phyloP scores from a whole-genome alignment of 2,329 filamentous ascomycete species.

The Magnaporthiopsis rhizophila region DNA sequence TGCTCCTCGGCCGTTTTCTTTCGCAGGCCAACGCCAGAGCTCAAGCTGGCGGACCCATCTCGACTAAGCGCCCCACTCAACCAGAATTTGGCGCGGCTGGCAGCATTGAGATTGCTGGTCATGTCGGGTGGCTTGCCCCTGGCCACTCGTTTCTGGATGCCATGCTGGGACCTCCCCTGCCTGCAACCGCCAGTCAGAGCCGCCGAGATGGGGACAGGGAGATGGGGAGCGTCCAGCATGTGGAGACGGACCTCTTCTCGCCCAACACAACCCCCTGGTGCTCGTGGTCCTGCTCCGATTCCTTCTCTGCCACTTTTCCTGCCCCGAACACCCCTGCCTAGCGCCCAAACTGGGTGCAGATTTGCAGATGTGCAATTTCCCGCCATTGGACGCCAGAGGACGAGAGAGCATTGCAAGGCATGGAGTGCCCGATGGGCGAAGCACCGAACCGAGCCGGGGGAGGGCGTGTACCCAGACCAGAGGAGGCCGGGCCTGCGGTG shows the following conservation, averaged over 20 bases:
- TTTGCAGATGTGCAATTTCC: conserved; percentile 15
- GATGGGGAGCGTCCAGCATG: conserved; percentile 11
- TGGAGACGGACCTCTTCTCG: not conserved
- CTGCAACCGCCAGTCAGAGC: not conserved
- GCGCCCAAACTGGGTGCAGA: conserved; percentile 8
- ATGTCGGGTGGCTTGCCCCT: not conserved
- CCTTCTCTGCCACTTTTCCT: conserved; percentile 5
- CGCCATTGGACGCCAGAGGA: conserved; percentile 1
- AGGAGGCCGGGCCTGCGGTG: not conserved
- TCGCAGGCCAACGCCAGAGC: too few species aligned
- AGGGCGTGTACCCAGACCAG: not conserved
- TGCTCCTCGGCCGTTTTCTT: conserved; percentile 9
- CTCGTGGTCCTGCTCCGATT: not conserved
- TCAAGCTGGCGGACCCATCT: not conserved
- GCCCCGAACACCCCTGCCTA: conserved; percentile 15
- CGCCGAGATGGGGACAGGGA: conserved; percentile 3
- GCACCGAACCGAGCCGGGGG: too few species aligned
- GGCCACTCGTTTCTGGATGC: not conserved
- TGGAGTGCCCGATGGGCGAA: not conserved
- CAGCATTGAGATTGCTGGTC: not conserved
- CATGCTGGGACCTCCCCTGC: not conserved
- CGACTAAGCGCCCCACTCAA: not conserved
- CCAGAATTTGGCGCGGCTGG: not conserved
- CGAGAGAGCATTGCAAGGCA: not conserved
- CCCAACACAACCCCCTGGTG: not conserved